Evolutionary conservation across 2,329 filamentous ascomycete species (phyloP).

Genomic region (Scedosporium minutisporum): DNA sequence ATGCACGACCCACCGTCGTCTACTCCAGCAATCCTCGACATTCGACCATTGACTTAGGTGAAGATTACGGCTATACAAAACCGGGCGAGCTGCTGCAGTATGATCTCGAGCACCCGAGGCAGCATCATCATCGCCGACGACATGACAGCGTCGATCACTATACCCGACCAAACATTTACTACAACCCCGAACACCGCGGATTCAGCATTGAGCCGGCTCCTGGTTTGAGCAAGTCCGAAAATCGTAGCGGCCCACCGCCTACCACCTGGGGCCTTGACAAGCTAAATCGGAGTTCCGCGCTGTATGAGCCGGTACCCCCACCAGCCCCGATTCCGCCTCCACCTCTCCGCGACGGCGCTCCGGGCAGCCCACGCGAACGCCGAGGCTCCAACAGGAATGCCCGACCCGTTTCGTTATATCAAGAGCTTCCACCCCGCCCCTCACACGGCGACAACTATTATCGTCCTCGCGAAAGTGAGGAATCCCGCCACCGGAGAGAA

Average conservation of each 20-base stretch:
- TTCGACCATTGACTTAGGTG: slow-evolving; percentile 34
- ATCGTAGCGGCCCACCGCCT: slow-evolving; percentile 49
- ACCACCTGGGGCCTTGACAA: slow-evolving; percentile 63
- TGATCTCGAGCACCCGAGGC: slow-evolving; percentile 44
- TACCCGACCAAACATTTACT: slow-evolving; percentile 44
- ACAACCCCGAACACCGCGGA: slow-evolving; percentile 34
- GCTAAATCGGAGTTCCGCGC: slow-evolving; percentile 35
- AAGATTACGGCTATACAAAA: slow-evolving; percentile 55
- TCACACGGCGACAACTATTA: slow-evolving; percentile 38
- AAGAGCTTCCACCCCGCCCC: slow-evolving; percentile 35
- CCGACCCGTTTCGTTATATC: slow-evolving; percentile 42
- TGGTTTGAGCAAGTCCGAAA: slow-evolving; percentile 22
- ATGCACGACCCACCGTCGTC: slow-evolving; percentile 33
- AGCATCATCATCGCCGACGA: slow-evolving; percentile 28
- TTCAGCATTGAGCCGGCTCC: slow-evolving; percentile 34
- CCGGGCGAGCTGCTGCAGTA: slow-evolving; percentile 52
- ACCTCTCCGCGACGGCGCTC: slow-evolving; percentile 8
- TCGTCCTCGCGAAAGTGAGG: slow-evolving; percentile 31
- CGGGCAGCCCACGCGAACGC: neutral
- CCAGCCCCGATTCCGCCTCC: slow-evolving; percentile 28
- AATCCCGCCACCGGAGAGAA: slow-evolving; percentile 33
- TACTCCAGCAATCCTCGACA: slow-evolving; percentile 35
- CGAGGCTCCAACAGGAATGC: slow-evolving; percentile 15
- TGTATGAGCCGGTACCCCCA: slow-evolving; percentile 39
- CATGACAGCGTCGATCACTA: slow-evolving; percentile 49